Base-by-base conservation (phyloP, 2,329 filamentous ascomycete genomes). In the Apiospora marii region DNA sequence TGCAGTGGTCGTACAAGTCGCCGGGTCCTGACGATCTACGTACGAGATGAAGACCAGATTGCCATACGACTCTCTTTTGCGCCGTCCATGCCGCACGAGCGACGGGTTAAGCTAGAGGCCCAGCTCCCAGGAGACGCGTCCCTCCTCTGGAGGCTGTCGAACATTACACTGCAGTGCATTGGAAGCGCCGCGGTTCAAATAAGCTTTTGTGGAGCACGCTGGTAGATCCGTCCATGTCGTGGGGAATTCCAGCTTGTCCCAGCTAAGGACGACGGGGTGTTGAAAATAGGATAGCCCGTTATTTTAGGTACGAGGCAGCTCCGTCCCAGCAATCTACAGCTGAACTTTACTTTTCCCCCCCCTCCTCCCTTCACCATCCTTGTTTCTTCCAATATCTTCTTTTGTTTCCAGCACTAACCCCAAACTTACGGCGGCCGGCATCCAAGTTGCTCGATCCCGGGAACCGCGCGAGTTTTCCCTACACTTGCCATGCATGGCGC, bases 181-280 rank as follows among this genome's bases (percentile, higher is more conserved):
- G 22, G 7, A 46, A 44, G 41, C 30, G 67, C 41, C 67, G 67
- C 30, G 41, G 67, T 68, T 68, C 67, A 68, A 46, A 68, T 68
- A 68, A 68, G 67, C 67, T 68, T 68, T 68, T 68, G 67, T 68
- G 67, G 67, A 37, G 67, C 44, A 68, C 58, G 13, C 34, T 64
- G 58, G 58, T 24, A 64, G 58, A 64, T 41, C 58, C 58, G 58
- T 51, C 37, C 58, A 34, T 64, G 58, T 61, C 58, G 58, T 64
- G 58, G 58, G 58, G 58, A 64, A 64, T 64, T 64, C 58, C 34
- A 64, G 4, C 58, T 41, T 8, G 6, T 22, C n/a, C 19, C 48
- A 30, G 51, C 51, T 34, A 58, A 34, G 27, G 27, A 30, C 19
- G 51, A 58, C 27, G 14, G 16, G 51, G 6, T 34, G 51, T 19